A percentile compares a stretch with the other conserved stretches of the same genome.
Conservation (phyloP, 2,329 filamentous ascomycete species). For the Zasmidium angulare region DNA sequence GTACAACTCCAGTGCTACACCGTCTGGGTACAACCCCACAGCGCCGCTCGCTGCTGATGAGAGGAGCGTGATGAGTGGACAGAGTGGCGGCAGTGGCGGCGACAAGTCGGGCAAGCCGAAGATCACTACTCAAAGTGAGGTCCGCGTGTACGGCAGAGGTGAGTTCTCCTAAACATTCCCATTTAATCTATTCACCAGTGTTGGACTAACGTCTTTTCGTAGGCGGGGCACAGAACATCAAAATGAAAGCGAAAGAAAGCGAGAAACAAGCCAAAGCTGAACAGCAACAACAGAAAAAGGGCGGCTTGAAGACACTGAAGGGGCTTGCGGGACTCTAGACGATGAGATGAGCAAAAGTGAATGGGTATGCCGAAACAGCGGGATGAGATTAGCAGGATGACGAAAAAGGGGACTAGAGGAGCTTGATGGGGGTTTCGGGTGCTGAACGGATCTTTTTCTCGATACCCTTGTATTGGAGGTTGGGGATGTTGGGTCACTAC, state of each 20-base stretch:
- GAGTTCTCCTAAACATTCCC: constrained; percentile 29
- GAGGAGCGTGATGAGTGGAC: constrained; percentile 29
- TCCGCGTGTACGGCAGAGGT: constrained; percentile 58
- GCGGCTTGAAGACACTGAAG: constrained; percentile 18
- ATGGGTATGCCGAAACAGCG: neutral
- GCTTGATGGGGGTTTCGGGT: neutral
- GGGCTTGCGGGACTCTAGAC: constrained; percentile 8
- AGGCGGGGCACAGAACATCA: constrained; percentile 56
- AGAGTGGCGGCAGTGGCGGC: constrained; percentile 31
- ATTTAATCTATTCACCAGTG: neutral
- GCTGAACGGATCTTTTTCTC: neutral
- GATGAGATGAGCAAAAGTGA: no score
- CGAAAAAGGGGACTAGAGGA: neutral
- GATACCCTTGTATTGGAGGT: neutral
- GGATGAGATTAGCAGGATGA: neutral
- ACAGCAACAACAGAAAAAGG: constrained; percentile 7
- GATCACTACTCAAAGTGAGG: constrained; percentile 49
- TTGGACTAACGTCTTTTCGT: constrained; percentile 27
- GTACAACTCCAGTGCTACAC: constrained; percentile 44
- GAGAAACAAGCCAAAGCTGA: constrained; percentile 27
- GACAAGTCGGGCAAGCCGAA: constrained; percentile 41
- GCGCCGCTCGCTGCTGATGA: constrained; percentile 31
- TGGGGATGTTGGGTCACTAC: neutral
- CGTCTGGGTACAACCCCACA: constrained; percentile 28
- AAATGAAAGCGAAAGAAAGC: constrained; percentile 47